Conservation (phyloP, 768 basidiomycete genomes). For the Crepidotus variabilis region DNA sequence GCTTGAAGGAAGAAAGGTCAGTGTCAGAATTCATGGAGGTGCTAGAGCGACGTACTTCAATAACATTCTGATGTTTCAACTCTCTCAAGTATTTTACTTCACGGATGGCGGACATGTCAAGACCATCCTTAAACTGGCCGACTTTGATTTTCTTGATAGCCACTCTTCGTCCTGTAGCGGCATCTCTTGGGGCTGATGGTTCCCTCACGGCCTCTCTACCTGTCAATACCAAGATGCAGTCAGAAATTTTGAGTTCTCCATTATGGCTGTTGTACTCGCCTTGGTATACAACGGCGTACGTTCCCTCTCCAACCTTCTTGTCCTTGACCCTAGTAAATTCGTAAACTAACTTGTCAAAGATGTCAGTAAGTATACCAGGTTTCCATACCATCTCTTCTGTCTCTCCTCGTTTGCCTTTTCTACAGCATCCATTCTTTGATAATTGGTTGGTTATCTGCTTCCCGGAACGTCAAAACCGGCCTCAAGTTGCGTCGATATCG, state of each 20-base stretch:
- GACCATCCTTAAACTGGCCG: conserved; percentile 94
- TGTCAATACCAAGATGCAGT: background rate
- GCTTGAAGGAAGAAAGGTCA: conserved; percentile 38
- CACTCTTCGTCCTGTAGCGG: conserved; percentile 76
- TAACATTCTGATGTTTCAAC: conserved; percentile 90
- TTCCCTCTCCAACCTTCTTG: conserved; percentile 84
- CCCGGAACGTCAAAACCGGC: background rate
- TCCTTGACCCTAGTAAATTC: conserved; percentile 61
- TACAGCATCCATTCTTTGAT: conserved; percentile 71
- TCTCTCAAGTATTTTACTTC: conserved; percentile 98
- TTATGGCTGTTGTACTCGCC: conserved; percentile 41
- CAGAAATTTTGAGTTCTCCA: background rate
- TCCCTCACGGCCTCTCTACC: background rate
- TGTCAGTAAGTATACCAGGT: background rate
- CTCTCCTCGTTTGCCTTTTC: conserved; percentile 73
- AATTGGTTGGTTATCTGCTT: background rate
- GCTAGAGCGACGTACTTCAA: conserved; percentile 56
- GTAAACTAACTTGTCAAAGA: background rate
- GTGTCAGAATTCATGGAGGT: background rate
- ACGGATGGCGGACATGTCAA: conserved; percentile 98
- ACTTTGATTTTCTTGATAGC: conserved; percentile 99
- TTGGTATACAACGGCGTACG: conserved; percentile 94
- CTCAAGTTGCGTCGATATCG: background rate
- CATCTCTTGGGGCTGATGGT: conserved; percentile 35
- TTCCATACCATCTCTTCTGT: conserved; percentile 35